Evolutionary conservation across 371 early-diverging fungal genomes (phyloP), one percentile per base, ranked within the genome.

Genomic region (Mortierella sp.): DNA sequence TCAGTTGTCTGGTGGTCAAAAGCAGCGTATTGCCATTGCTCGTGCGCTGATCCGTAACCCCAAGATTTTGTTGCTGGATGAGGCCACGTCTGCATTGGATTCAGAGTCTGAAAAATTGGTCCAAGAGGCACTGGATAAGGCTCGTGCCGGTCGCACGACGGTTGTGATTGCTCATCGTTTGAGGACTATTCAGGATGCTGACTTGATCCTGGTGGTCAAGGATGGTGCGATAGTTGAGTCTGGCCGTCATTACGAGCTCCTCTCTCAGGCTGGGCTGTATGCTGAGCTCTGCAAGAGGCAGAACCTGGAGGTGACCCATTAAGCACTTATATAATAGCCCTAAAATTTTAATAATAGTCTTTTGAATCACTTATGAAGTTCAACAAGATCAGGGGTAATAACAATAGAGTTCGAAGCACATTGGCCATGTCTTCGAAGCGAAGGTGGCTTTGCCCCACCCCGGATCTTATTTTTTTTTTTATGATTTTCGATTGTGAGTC

Each of bases 61-160:
- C 32, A 84, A 80, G 54, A 90, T 98, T 14, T 81, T 98, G 48
- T 76, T 99, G 24, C 79, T 99, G 34, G 99, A 99, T 70, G 99
- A 99, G 78, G 97, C 99, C 0, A 99, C 99, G 2, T 92, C 93
- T 6, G 97, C 97, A 0, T 79, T 98, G 52, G 97, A 97, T 79
- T 89, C 92, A 21, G 90, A 93, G 72, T 90, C 92, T 31, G 99
- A 99, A 81, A 89, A 88, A 60, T 79, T 93, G n/a, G 94, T 99
- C 8, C 95, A 98, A 71, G 86, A 86, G 39, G 97, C 95, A 0
- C 80, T 99, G 39, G 93, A 94, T 66, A 82, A 70, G 23, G 92
- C 95, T 8, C 67, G 88, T 15, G 71, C 88, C 23, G 91, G 91
- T 28, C 81, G 89, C 54, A 89, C 83, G 21, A 89, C 92, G 5